Evolutionary conservation across 495 filamentous ascomycete species (phyloP).

Genomic region (Apiosordaria backusii): DNA sequence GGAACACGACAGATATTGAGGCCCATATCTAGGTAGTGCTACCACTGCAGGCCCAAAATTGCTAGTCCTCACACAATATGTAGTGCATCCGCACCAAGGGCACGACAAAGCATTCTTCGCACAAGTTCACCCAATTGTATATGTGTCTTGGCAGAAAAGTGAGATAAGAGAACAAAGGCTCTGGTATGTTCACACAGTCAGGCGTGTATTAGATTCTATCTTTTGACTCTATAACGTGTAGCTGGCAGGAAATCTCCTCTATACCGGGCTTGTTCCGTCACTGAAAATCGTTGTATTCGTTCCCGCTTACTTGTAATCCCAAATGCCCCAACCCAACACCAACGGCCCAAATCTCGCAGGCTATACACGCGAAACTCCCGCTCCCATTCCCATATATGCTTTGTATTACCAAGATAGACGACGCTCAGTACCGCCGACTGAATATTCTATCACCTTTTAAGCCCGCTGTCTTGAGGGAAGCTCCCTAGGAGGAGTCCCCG

Average conservation of each 20-base stretch:
- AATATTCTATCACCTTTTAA: constrained; percentile 5
- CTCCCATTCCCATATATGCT: neutral
- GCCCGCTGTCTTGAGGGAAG: constrained; percentile 31
- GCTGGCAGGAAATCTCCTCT: constrained; percentile 1
- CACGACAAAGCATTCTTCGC: neutral
- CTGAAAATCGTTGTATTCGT: neutral
- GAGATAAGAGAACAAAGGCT: neutral
- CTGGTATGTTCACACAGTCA: neutral
- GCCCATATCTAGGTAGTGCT: too few species aligned
- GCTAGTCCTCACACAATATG: neutral
- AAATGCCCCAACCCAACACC: neutral
- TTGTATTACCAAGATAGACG: neutral
- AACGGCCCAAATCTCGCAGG: neutral
- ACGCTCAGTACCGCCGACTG: neutral
- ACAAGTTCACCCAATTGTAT: too few species aligned
- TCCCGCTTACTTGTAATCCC: neutral
- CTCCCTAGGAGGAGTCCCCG: constrained; percentile 21
- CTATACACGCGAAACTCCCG: constrained; percentile 6
- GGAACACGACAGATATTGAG: neutral
- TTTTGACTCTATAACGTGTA: constrained; percentile 8
- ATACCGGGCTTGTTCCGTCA: neutral
- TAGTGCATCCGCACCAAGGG: neutral
- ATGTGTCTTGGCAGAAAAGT: too few species aligned
- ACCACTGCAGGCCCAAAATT: too few species aligned
- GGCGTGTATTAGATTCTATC: constrained; percentile 18